These are phyloP conservation scores for Cercospora zeae-maydis DNA, from an alignment of 2,329 filamentous ascomycete species.

Conservation along the genomic window DNA sequence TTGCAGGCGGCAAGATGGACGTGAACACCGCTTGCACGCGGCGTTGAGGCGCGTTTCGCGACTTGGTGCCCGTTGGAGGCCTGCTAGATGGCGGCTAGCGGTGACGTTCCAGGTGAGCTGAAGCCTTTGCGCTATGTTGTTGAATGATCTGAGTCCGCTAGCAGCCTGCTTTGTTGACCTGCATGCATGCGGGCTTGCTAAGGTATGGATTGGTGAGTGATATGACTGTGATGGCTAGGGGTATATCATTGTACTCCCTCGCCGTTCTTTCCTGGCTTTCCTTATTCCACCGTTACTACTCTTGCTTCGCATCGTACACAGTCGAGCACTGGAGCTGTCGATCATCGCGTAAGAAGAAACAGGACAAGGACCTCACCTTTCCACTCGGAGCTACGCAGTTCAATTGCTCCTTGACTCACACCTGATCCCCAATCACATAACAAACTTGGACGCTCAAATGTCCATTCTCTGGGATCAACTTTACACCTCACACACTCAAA, in stretches of 20 bases:
- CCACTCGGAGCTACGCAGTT: neutral
- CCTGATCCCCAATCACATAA: neutral
- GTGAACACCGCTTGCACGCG: neutral
- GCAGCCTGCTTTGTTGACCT: neutral
- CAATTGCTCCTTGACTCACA: neutral
- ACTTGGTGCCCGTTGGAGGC: neutral
- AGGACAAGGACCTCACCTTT: neutral
- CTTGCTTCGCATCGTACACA: neutral
- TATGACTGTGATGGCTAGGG: constrained; percentile 7
- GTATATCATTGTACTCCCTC: neutral
- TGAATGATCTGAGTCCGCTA: neutral
- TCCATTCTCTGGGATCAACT: constrained; percentile 17
- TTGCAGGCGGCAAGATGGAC: neutral
- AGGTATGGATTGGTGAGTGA: constrained; percentile 3
- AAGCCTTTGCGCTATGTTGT: neutral
- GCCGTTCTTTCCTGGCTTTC: neutral
- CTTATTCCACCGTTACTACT: neutral
- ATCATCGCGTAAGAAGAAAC: neutral
- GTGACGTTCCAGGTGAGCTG: neutral
- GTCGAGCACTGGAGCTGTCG: neutral
- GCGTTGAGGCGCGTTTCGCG: neutral
- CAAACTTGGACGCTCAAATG: neutral
- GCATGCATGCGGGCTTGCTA: neutral
- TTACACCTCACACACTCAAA: constrained; percentile 8
- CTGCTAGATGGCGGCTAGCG: neutral